Base-by-base conservation (phyloP, 2,329 filamentous ascomycete species). In the Xylaria sp. region DNA sequence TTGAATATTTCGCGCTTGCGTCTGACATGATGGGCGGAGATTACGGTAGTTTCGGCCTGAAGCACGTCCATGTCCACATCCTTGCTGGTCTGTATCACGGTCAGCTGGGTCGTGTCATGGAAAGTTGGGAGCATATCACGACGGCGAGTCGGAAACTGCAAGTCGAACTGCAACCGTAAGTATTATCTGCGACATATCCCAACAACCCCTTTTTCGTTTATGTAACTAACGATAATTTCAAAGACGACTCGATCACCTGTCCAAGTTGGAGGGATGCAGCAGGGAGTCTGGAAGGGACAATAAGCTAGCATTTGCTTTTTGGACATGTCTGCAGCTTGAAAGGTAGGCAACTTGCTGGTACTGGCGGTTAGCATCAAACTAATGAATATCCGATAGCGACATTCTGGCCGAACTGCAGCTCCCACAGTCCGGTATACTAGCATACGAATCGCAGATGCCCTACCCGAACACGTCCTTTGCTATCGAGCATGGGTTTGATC, bases 301-400 rank as follows among this genome's bases (percentile, higher is more conserved):
- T 69, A 79, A 88, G 59, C 79, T 88, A 42, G 79, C 88, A 11
- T 82, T 95, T 67, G 88, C 91, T 0, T 97, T 92, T 69, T 97
- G 93, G 93, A 94, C 92, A 6, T 96, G 91, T 71, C 78, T 97
- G 63, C 93, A 97, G 70, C 80, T 97, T 9, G 93, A 97, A 74
- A 96, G 88, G 88, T 91, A 73, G 66, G 13, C 4, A 3, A 2
- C 51, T 19, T 23, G 37, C 23, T 49, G 37, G 5, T 34, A 48
- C 51, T 55, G 47, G 34, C 23, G 52, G 10, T 10, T 8, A 30
- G 16, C 30, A n/a, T 56, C 30, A 66, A 60, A 63, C 61, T 69
- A 57, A 67, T 60, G 55, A 57, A 67, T 60, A 56, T 57, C 64
- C 34, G n/a, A 19, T 13, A 92, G 92, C 73, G 93, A 97, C 72